Evolutionary conservation across 331 rosid species (phyloP).

Genomic region (Quercus tomentella): DNA sequence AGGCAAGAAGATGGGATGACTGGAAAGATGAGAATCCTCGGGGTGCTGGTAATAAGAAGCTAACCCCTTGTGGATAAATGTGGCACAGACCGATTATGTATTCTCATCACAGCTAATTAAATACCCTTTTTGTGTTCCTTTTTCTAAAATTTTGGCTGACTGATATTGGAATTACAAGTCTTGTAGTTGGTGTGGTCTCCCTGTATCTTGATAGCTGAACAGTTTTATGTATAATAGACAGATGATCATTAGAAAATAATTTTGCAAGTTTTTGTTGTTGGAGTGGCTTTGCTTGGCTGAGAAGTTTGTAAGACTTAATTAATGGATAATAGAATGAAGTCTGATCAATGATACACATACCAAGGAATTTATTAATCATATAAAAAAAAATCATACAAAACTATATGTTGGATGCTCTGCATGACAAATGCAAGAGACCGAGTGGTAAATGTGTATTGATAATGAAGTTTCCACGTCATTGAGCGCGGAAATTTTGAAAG

Average conservation of each 20-base stretch:
- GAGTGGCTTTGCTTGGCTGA: neutral
- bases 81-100: neutral
- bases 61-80: conserved; percentile 84
- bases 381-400: too few relatives aligned
- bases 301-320: too few relatives aligned
- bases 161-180: too few relatives aligned
- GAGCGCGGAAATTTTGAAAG: too few relatives aligned
- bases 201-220: neutral
- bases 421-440: too few relatives aligned
- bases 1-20: conserved; percentile 87
- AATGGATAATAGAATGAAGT: neutral
- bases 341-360: neutral
- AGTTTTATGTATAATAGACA: neutral
- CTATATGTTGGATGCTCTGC: too few relatives aligned
- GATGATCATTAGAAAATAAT: neutral
- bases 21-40: conserved; percentile 98
- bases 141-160: too few relatives aligned
- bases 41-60: conserved; percentile 92
- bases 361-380: too few relatives aligned
- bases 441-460: too few relatives aligned
- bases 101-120: neutral
- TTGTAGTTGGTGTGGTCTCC: neutral
- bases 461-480: too few relatives aligned
- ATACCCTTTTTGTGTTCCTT: neutral
- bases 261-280: neutral